These are phyloP conservation scores for Bipolaris oryzae DNA, from an alignment of 2,329 filamentous ascomycete species.

Conservation along the genomic window DNA sequence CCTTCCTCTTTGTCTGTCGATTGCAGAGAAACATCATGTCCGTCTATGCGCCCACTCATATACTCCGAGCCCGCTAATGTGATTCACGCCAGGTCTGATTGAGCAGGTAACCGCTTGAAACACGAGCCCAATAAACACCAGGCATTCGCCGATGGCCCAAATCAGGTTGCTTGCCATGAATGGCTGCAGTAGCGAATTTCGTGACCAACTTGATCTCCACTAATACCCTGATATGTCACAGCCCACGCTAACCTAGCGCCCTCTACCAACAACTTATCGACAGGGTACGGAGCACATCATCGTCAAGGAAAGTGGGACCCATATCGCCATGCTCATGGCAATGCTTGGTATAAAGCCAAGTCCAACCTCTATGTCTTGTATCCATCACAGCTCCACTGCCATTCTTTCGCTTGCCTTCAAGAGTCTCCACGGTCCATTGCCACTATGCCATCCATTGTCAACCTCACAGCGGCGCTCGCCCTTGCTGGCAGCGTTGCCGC, in stretches of 20 bases:
- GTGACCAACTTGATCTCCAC: slow-evolving; percentile 25
- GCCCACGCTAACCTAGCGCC: slow-evolving; percentile 11
- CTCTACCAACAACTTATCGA: slow-evolving; percentile 8
- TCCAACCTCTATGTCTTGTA: slow-evolving; percentile 22
- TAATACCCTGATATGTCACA: slow-evolving; percentile 5
- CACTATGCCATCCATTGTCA: slow-evolving; percentile 43
- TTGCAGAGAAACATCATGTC: neutral
- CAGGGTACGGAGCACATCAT: slow-evolving; percentile 17
- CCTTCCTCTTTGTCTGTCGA: neutral
- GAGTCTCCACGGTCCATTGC: slow-evolving; percentile 17
- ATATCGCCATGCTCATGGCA: slow-evolving; percentile 16
- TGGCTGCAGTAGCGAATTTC: slow-evolving; percentile 38
- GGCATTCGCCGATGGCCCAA: slow-evolving; percentile 39
- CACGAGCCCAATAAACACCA: slow-evolving; percentile 20
- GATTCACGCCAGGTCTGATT: slow-evolving; percentile 26
- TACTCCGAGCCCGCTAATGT: slow-evolving; percentile 1
- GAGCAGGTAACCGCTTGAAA: slow-evolving; percentile 34
- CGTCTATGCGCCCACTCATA: slow-evolving; percentile 1
- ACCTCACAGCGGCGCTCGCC: slow-evolving; percentile 42
- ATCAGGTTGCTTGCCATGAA: slow-evolving; percentile 26
- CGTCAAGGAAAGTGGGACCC: slow-evolving; percentile 13
- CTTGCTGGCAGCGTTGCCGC: slow-evolving; percentile 34
- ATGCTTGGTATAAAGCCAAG: slow-evolving; percentile 40
- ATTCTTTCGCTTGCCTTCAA: slow-evolving; percentile 11
- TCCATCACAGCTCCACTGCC: slow-evolving; percentile 17